These are phyloP conservation scores for Incumbomyces delicatus DNA, from an alignment of 2,329 filamentous ascomycete species.

Conservation along the genomic window DNA sequence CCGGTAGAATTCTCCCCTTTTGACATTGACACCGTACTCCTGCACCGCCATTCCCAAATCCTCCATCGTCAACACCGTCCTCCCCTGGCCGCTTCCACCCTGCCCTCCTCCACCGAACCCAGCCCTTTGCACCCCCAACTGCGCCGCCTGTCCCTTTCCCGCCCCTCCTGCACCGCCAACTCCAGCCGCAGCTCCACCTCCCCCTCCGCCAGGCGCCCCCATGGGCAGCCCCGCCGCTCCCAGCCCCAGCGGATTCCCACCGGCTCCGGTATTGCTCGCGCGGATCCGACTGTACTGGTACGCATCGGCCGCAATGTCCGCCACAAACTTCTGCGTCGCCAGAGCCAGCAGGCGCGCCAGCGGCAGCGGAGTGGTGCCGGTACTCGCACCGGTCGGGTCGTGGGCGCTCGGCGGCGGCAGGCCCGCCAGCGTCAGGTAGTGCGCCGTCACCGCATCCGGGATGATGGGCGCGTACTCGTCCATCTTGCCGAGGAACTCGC, in stretches of 20 bases:
- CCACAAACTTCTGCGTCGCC: conserved; percentile 98
- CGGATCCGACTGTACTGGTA: conserved; percentile 97
- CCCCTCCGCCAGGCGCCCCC: conserved; percentile 25
- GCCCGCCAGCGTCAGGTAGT: conserved; percentile 93
- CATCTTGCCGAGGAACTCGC: conserved; percentile 92
- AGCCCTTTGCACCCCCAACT: conserved; percentile 64
- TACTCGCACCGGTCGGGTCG: conserved; percentile 60
- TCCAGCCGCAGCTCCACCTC: conserved; percentile 27
- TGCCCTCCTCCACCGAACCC: conserved; percentile 82
- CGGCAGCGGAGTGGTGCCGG: conserved; percentile 66
- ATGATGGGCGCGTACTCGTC: conserved; percentile 98
- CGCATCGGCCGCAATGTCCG: conserved; percentile 91
- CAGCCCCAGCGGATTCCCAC: conserved; percentile 81
- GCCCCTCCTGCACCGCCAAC: conserved; percentile 30
- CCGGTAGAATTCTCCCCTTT: conserved; percentile 93
- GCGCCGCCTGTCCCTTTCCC: conserved; percentile 41
- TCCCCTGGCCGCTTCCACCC: conserved; percentile 69
- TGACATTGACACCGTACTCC: conserved; percentile 96
- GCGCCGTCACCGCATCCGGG: conserved; percentile 91
- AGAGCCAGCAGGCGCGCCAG: conserved; percentile 88
- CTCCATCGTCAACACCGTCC: conserved; percentile 96
- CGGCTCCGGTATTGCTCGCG: conserved; percentile 75
- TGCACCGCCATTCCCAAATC: conserved; percentile 95
- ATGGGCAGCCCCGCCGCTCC: conserved; percentile 45
- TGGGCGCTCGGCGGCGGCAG: conserved; percentile 82